Conservation (phyloP, 2,329 filamentous ascomycete species). For the Tolypocladium endophyticum region DNA sequence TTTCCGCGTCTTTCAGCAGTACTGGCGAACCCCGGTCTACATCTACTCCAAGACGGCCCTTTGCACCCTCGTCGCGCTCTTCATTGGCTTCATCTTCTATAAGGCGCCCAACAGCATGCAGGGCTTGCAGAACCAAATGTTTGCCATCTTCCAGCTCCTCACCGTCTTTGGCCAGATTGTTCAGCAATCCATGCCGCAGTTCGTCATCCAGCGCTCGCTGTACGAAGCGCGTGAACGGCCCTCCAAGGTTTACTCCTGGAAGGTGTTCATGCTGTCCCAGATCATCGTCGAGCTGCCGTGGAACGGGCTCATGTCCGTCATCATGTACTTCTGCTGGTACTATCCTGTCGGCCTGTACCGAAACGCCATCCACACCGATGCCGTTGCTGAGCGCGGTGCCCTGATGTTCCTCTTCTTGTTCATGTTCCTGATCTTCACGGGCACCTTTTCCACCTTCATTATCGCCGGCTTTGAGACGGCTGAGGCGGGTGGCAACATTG, state of each 20-base stretch:
- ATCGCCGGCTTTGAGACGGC: slow-evolving; percentile 67
- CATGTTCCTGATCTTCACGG: slow-evolving; percentile 69
- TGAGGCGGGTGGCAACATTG: slow-evolving; percentile 66
- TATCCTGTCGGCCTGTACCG: slow-evolving; percentile 70
- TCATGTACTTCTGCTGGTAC: slow-evolving; percentile 77
- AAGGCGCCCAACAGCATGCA: slow-evolving; percentile 60
- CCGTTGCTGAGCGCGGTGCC: slow-evolving; percentile 57
- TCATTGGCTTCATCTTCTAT: slow-evolving; percentile 77
- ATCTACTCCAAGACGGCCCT: slow-evolving; percentile 75
- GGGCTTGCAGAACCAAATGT: slow-evolving; percentile 79
- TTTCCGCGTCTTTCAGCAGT: slow-evolving; percentile 75
- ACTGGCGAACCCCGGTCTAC: slow-evolving; percentile 83
- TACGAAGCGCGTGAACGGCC: slow-evolving; percentile 82
- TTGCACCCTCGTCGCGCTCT: slow-evolving; percentile 55
- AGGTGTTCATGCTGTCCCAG: slow-evolving; percentile 73
- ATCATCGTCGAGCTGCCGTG: slow-evolving; percentile 80
- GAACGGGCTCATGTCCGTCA: slow-evolving; percentile 64
- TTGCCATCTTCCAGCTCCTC: slow-evolving; percentile 73
- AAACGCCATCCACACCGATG: slow-evolving; percentile 53
- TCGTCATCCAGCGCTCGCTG: slow-evolving; percentile 68
- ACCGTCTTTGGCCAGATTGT: slow-evolving; percentile 73
- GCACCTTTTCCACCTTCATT: slow-evolving; percentile 69
- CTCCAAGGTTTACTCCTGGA: slow-evolving; percentile 77
- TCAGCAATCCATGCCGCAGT: slow-evolving; percentile 78
- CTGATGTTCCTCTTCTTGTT: slow-evolving; percentile 72